Percentiles rank a stretch among this genome's conserved stretches.
These are phyloP conservation scores for Ascocoryne sarcoides DNA, from an alignment of 2,329 filamentous ascomycete genomes.

Conservation along the genomic window DNA sequence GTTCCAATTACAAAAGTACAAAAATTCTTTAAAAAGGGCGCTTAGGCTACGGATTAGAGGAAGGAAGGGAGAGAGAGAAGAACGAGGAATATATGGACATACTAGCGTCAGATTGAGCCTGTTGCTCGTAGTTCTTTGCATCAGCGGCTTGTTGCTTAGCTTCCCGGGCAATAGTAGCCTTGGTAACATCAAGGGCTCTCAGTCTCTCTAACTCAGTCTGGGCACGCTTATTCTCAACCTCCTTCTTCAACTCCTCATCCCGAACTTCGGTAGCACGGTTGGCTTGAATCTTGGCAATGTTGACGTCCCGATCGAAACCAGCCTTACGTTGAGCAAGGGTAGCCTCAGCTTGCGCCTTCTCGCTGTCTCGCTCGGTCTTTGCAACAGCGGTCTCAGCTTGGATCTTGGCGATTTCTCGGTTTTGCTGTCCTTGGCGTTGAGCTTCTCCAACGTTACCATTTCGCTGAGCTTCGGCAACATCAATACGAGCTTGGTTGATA, in stretches of 20 bases:
- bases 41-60: too few species aligned
- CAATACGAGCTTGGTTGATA: slow-evolving; percentile 65
- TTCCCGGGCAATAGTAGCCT: slow-evolving; percentile 63
- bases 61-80: slow-evolving; percentile 8
- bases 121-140: slow-evolving; percentile 53
- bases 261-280: slow-evolving; percentile 62
- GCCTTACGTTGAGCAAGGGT: slow-evolving; percentile 66
- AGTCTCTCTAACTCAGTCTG: slow-evolving; percentile 74
- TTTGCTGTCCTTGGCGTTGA: slow-evolving; percentile 68
- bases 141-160: slow-evolving; percentile 61
- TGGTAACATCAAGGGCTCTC: slow-evolving; percentile 68
- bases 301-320: slow-evolving; percentile 62
- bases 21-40: too few species aligned
- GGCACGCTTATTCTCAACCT: slow-evolving; percentile 70
- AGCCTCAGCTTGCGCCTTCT: slow-evolving; percentile 71
- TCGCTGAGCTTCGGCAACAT: slow-evolving; percentile 56
- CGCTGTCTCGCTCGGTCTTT: slow-evolving; percentile 75
- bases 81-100: neutral
- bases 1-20: too few species aligned
- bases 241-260: slow-evolving; percentile 72
- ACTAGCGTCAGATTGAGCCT: slow-evolving; percentile 47
- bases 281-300: slow-evolving; percentile 67
- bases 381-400: slow-evolving; percentile 76
- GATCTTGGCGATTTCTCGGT: slow-evolving; percentile 82
- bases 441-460: slow-evolving; percentile 69